Evolutionary conservation across 257 asterid species (phyloP), one percentile per base, ranked within the genome.

Genomic region (Nicotiana tabacum): DNA sequence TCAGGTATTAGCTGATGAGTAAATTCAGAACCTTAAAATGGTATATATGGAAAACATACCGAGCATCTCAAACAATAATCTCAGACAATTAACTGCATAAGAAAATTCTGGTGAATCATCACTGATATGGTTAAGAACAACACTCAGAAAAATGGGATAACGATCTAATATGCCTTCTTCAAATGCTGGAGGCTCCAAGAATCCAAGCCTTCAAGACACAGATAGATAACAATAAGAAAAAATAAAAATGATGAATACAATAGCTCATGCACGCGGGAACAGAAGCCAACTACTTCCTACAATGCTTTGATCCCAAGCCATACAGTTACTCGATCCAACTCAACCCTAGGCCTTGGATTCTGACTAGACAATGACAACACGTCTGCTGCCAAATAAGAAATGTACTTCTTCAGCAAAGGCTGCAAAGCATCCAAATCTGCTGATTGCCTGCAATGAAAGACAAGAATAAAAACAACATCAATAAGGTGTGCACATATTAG

Each of bases 261-360:
- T 85, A 74, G 80, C 80, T 51, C 39, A 78, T 81, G 83, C 62
- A 83, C 81, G 78, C 24, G 69, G 80, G 82, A 82, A 88, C 83
- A 79, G 67, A 89, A 87, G 88, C 80, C 85, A 87, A 89, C 89
- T 84, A 89, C 88, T 88, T 89, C 99, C 90, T 94, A 96, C 99
- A 96, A 83, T 89, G 97, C 91, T 90, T 96, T 96, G 91, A 96
- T 93, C 90, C 99, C 98, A 88, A 96, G 96, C 99, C 99, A 96
- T 85, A 96, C 97, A 83, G 99, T 86, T 81, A 88, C 79, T 68
- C 93, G 93, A 82, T 96, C 98, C 89, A 94, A 89, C 87, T 94
- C 95, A 83, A 92, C 87, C 93, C 99, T 94, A 57, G 97, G 94
- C 90, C 99, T 92, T 82, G 93, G 85, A 87, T 89, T 69, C 84